Evolutionary conservation across 2,329 filamentous ascomycete genomes (phyloP), one percentile per base, ranked within the genome.

Genomic region (Microdochium nivale): DNA sequence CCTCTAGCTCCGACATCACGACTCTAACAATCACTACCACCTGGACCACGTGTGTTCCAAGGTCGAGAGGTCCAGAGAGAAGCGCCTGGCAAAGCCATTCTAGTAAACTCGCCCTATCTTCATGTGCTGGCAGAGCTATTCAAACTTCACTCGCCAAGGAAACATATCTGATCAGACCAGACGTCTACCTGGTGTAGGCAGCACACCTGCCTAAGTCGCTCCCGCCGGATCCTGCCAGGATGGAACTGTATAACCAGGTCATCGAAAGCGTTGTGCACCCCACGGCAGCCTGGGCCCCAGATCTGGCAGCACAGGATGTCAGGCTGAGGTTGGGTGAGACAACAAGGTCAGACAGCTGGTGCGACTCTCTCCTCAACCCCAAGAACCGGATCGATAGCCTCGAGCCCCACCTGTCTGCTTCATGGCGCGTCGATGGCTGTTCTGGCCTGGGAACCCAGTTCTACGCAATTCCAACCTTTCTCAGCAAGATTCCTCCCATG

Each of bases 301-400:
- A 54, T 13, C 51, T 56, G 23, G 35, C 54, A 16, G 52, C 59
- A 8, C 8, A 13, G 13, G 13, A 44, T 19, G 19, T 44, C 10
- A 13, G 13, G 40, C 40, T 23, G 10, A 44, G 19, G 13, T 13
- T 44, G 40, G 40, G 19, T 19, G 40, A 19, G 21, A 10, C 40
- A 24, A 23, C 23, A 8, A 27, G 13, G 21, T 8, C 37, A 16
- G 11, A 43, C 9, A 32, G 58, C 14, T 83, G 80, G 80, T 61
- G 65, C 13, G 54, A 61, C 2, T 83, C 79, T 4, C 64, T 69
- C 40, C 67, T 83, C 43, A 84, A 84, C 55, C 80, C 80, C 8
- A 81, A 79, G 61, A 83, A 82, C 58, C 73, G 80, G 53, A 77
- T 83, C 60, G 73, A 83, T 60, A 80, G 77, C 55, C 72, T 84